These are phyloP conservation scores for Thermomucor indicae-seudaticae DNA, from an alignment of 371 early-diverging fungal species.

Conservation along the genomic window DNA sequence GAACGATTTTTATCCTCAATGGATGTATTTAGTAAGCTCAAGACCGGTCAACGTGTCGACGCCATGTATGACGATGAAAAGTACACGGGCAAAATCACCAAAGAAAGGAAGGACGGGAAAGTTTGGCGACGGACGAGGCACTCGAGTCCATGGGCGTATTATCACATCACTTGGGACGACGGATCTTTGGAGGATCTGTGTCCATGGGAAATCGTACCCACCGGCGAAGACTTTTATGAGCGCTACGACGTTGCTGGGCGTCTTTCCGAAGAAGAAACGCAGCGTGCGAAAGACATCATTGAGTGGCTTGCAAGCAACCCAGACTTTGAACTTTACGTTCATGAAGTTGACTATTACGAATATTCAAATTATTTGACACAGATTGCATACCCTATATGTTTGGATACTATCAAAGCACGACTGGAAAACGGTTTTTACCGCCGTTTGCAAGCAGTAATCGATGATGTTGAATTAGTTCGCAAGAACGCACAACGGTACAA, in stretches of 20 bases:
- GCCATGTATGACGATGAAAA: conserved; percentile 62
- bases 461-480: conserved; percentile 62
- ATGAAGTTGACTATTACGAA: conserved; percentile 60
- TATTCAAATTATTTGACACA: conserved; percentile 62
- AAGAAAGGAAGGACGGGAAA: conserved; percentile 14
- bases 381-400: conserved; percentile 70
- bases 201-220: conserved; percentile 56
- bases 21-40: conserved; percentile 33
- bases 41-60: conserved; percentile 53
- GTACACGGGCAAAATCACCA: conserved; percentile 55
- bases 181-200: conserved; percentile 27
- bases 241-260: conserved; percentile 23
- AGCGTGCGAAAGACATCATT: conserved; percentile 34
- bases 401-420: conserved; percentile 56
- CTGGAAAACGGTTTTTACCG: conserved; percentile 60
- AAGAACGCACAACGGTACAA: conserved; percentile 70
- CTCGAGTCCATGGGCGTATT: conserved; percentile 51
- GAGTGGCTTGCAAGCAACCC: conserved; percentile 27
- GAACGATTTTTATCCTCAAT: conserved; percentile 59
- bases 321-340: conserved; percentile 59
- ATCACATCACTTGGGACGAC: conserved; percentile 51
- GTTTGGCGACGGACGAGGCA: conserved; percentile 30
- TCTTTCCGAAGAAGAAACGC: conserved; percentile 11
- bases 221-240: conserved; percentile 29
- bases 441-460: conserved; percentile 54